phyloP scores from a whole-genome alignment of 164 flowering plant species.

The Santalum album region DNA sequence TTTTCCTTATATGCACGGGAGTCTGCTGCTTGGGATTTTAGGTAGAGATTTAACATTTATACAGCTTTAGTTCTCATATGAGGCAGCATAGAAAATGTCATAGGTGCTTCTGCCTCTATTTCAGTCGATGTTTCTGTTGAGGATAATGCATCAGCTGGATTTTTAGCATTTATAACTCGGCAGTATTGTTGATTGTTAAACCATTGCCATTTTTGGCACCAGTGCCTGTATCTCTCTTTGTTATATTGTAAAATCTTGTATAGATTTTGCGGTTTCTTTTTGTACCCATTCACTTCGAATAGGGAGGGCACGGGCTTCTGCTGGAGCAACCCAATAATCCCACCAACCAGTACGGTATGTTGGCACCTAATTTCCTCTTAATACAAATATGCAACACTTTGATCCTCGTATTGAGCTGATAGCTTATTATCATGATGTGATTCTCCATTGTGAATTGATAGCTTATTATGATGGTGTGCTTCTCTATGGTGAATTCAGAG shows the following conservation, averaged over 20 bases:
- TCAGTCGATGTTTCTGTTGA: constrained; percentile 7
- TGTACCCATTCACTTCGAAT: constrained; percentile 70
- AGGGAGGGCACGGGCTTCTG: constrained; percentile 84
- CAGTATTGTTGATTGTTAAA: not conserved
- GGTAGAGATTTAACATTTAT: no score
- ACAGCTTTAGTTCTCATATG: no score
- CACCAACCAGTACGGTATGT: constrained; percentile 75
- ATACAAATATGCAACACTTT: constrained; percentile 20
- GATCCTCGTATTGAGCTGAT: constrained; percentile 7
- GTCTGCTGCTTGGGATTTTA: no score
- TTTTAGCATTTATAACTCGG: not conserved
- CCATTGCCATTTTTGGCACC: constrained; percentile 18
- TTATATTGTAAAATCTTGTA: constrained; percentile 18
- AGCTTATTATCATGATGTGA: not conserved
- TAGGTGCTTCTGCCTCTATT: not conserved
- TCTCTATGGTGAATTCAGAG: not conserved
- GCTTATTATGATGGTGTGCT: no score
- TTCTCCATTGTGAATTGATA: no score
- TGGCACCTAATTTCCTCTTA: constrained; percentile 44
- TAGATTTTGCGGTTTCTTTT: constrained; percentile 38
- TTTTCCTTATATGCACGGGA: no score
- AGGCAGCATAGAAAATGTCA: not conserved
- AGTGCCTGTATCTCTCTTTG: constrained; percentile 9
- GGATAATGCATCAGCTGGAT: not conserved
- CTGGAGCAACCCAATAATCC: constrained; percentile 71